These are phyloP conservation scores for Fraxinus cuspidata DNA, from an alignment of 257 asterid species.

Conservation along the genomic window DNA sequence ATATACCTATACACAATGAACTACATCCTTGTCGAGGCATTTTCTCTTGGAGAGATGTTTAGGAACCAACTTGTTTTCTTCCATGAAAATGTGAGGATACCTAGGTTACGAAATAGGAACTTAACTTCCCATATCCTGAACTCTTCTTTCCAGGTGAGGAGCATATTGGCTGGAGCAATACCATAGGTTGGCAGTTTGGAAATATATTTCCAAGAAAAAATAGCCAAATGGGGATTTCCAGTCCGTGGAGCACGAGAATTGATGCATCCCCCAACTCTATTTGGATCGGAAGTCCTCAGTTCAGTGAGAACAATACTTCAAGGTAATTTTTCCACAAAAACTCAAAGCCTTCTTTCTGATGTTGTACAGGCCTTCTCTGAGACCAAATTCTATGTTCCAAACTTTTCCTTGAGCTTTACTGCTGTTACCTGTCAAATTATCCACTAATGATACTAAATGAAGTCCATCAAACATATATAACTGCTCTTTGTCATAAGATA, in stretches of 20 bases:
- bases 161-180: slow-evolving; percentile 67
- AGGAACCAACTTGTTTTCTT: slow-evolving; percentile 11
- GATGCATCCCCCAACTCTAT: slow-evolving; percentile 63
- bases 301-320: slow-evolving; percentile 46
- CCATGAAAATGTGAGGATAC: slow-evolving; percentile 28
- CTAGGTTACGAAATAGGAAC: slow-evolving; percentile 51
- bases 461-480: slow-evolving; percentile 21
- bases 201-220: slow-evolving; percentile 54
- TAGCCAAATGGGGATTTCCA: slow-evolving; percentile 60
- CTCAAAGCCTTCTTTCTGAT: slow-evolving; percentile 68
- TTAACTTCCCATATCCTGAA: slow-evolving; percentile 53
- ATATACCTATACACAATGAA: slow-evolving; percentile 40
- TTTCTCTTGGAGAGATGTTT: neutral
- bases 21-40: neutral
- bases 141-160: slow-evolving; percentile 68
- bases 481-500: slow-evolving; percentile 13
- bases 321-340: slow-evolving; percentile 62
- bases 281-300: slow-evolving; percentile 28
- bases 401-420: slow-evolving; percentile 37
- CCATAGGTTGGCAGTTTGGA: slow-evolving; percentile 46
- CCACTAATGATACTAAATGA: slow-evolving; percentile 4
- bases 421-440: neutral
- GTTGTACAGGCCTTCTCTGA: slow-evolving; percentile 45
- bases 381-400: slow-evolving; percentile 51
- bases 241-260: slow-evolving; percentile 82